These are phyloP conservation scores for Spinellus fusiger DNA, from an alignment of 192 early-diverging fungal genomes.

Conservation along the genomic window DNA sequence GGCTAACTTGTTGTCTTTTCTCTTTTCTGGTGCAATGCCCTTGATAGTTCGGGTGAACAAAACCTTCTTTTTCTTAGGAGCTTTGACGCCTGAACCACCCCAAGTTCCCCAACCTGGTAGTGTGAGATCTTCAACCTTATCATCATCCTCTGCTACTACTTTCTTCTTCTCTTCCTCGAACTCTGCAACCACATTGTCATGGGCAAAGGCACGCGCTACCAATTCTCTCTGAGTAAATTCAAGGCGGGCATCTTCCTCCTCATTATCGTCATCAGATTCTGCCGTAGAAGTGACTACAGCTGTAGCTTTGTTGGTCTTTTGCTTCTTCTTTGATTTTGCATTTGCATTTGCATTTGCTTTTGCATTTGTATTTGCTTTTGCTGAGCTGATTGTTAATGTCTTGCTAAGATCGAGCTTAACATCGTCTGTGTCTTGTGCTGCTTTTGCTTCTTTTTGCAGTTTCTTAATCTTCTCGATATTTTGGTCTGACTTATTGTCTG, in stretches of 20 bases:
- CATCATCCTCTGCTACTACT: conserved; percentile 64
- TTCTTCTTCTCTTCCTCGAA: conserved; percentile 84
- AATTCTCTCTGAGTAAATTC: conserved; percentile 73
- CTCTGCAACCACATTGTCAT: conserved; percentile 86
- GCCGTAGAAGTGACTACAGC: conserved; percentile 13
- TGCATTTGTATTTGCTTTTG: background rate
- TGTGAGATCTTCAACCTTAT: conserved; percentile 74
- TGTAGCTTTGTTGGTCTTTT: background rate
- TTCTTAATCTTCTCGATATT: conserved; percentile 61
- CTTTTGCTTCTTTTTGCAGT: conserved; percentile 36
- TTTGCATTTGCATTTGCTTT: background rate
- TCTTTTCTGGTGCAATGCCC: conserved; percentile 57
- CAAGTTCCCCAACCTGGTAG: conserved; percentile 96
- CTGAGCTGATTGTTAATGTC: background rate
- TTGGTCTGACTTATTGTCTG: conserved; percentile 57
- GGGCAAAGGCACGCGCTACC: conserved; percentile 91
- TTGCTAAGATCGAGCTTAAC: conserved; percentile 69
- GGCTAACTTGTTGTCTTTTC: conserved; percentile 64
- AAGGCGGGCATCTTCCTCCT: conserved; percentile 32
- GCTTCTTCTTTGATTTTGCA: conserved; percentile 13
- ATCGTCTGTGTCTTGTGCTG: conserved; percentile 40
- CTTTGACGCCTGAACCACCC: conserved; percentile 57
- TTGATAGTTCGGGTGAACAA: conserved; percentile 31
- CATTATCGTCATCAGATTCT: conserved; percentile 32
- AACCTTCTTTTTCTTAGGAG: conserved; percentile 38